These are phyloP conservation scores for Sphagnum contortum DNA, from an alignment of 225 moss, liverwort and hornwort species.

Conservation along the genomic window DNA sequence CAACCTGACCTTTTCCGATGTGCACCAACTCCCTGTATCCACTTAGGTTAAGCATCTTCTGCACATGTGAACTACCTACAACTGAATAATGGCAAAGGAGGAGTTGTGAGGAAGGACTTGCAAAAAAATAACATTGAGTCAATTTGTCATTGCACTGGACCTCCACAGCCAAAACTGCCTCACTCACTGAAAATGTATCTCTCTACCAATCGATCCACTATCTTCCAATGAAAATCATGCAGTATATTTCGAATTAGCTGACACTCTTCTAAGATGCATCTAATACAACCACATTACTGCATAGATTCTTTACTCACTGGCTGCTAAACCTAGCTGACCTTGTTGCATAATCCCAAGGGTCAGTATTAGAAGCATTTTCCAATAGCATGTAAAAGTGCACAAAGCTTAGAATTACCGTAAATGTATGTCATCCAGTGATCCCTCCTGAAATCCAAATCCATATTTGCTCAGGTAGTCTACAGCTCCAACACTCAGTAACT, in stretches of 20 bases:
- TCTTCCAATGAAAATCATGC: no score
- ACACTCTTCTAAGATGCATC: background rate
- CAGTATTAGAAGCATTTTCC: background rate
- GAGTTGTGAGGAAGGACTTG: background rate
- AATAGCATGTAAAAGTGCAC: conserved; percentile 3
- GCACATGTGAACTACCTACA: background rate
- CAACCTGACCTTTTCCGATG: conserved; percentile 29
- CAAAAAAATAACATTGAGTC: no score
- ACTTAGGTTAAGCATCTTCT: background rate
- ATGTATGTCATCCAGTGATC: conserved; percentile 29
- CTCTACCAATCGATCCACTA: no score
- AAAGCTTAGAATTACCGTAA: conserved; percentile 24
- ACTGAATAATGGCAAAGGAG: background rate
- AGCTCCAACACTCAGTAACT: conserved; percentile 40
- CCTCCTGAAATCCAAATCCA: conserved; percentile 31
- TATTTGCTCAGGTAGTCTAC: conserved; percentile 35
- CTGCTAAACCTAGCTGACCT: no score
- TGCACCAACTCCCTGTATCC: conserved; percentile 35
- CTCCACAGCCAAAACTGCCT: no score
- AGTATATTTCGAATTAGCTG: no score
- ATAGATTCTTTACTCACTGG: background rate
- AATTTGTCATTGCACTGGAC: no score
- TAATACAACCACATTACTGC: background rate
- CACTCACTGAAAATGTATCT: no score
- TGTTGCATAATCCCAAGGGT: background rate